phyloP scores from a whole-genome alignment of 1,284 basidiomycete species.

The Coniferiporia weirii region DNA sequence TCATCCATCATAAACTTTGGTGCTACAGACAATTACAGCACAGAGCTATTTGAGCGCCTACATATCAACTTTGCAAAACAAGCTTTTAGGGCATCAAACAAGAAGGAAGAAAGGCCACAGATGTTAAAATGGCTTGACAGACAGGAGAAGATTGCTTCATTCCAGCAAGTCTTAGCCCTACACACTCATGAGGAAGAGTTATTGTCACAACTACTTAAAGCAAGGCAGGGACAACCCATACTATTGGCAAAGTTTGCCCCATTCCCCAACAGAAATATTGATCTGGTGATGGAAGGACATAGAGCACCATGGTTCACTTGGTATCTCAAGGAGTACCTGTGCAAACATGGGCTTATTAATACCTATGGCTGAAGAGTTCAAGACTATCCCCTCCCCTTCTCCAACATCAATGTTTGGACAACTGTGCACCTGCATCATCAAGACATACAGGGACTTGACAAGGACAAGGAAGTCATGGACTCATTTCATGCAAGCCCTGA shows the following conservation, averaged over 20 bases:
- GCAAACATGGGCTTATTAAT: no score
- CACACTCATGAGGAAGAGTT: no score
- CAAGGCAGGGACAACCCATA: not conserved
- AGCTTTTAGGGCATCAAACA: no score
- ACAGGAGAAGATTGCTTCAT: not conserved
- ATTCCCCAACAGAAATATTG: not conserved
- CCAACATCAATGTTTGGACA: not conserved
- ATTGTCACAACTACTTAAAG: no score
- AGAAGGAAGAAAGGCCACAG: not conserved
- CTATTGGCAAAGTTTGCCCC: not conserved
- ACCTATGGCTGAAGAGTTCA: no score
- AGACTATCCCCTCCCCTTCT: not conserved
- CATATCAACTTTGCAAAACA: no score
- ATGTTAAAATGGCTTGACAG: not conserved
- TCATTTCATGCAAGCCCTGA: not conserved
- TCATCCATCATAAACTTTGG: no score
- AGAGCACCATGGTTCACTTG: not conserved
- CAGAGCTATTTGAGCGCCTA: no score
- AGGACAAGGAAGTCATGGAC: not conserved
- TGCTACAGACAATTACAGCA: no score
- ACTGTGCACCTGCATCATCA: not conserved
- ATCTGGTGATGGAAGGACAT: no score
- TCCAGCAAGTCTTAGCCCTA: no score
- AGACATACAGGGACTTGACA: not conserved
- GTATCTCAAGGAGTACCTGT: no score